Evolutionary conservation across 805 yeast genomes (phyloP), one percentile per base, ranked within the genome.

Genomic region (Yamadazyma kitorensis): DNA sequence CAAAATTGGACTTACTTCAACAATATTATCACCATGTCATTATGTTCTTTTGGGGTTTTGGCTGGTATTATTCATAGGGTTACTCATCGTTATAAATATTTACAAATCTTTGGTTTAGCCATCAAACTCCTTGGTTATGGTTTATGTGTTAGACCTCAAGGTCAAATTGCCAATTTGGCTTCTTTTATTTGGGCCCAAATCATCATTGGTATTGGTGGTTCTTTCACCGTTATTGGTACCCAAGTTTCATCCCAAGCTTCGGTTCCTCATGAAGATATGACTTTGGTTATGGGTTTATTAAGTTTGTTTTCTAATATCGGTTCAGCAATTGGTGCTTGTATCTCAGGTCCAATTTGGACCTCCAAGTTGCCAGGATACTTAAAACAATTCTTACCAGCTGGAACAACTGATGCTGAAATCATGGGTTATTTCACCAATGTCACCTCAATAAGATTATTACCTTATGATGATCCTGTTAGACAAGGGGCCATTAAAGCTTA

Each of bases 191-290:
- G 57, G 54, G 42, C 55, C 31, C 64, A 61, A 41, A 49, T 64
- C 21, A 44, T 66, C 33, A 49, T 58, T 24, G 63, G 70, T 42
- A 49, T 65, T 18, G 72, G 66, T 29, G 72, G 68, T 44, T 64
- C 69, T 24, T 57, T 57, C 34, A 48, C 59, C 14, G 62, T 54
- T 31, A 48, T 64, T 40, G 65, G 64, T 31, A 52, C 68, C 6
- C 55, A 52, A 34, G 55, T 61, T 10, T 59, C 70, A 5, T 53
- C 61, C 2, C 66, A 62, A 41, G 70, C 68, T 6, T 59, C 70
- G 15, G 71, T 68, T 29, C 68, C 68, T 31, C 64, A 59, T 41
- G 67, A 64, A 36, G 70, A 64, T 48, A 52, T 64, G 34, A 63
- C 72, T 15, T 45, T 59, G 39, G 60, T 60, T 39, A 59, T 69